A percentile compares a stretch with the other conserved stretches of the same genome.
These are phyloP conservation scores for Tulasnella sp. DNA, from an alignment of 768 basidiomycete genomes.

Conservation along the genomic window DNA sequence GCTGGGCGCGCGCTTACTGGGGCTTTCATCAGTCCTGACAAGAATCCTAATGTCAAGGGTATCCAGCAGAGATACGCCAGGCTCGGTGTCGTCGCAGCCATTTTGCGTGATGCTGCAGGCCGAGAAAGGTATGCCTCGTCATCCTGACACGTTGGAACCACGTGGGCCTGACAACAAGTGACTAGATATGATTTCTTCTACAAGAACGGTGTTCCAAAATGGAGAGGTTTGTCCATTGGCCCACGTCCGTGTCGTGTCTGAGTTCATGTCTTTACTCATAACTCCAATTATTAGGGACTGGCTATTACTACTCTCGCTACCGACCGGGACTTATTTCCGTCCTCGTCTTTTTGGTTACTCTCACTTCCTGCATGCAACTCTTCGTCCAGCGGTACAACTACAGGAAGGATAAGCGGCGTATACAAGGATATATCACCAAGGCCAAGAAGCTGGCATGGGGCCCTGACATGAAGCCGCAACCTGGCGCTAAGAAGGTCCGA, in stretches of 20 bases:
- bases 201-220: constrained; percentile 94
- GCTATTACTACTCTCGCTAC: constrained; percentile 94
- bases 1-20: neutral
- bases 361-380: constrained; percentile 77
- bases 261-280: neutral
- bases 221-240: constrained; percentile 49
- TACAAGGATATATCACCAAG: constrained; percentile 48
- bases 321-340: constrained; percentile 86
- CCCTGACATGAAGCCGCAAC: constrained; percentile 51
- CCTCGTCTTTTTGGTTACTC: constrained; percentile 57
- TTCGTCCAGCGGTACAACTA: constrained; percentile 70
- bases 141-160: constrained; percentile 4
- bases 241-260: no score
- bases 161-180: neutral
- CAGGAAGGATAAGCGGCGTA: constrained; percentile 55
- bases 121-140: constrained; percentile 56
- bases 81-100: constrained; percentile 73
- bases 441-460: constrained; percentile 79
- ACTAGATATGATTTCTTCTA: constrained; percentile 52
- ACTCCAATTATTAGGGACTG: constrained; percentile 40
- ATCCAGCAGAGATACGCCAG: constrained; percentile 87
- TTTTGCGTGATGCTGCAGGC: constrained; percentile 64
- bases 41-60: constrained; percentile 76
- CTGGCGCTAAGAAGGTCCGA: constrained; percentile 58
- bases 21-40: constrained; percentile 63